Percentiles rank a stretch among this genome's conserved stretches.
Evolutionary conservation across 1,284 basidiomycete species (phyloP).

Genomic region (Cerrena zonata): DNA sequence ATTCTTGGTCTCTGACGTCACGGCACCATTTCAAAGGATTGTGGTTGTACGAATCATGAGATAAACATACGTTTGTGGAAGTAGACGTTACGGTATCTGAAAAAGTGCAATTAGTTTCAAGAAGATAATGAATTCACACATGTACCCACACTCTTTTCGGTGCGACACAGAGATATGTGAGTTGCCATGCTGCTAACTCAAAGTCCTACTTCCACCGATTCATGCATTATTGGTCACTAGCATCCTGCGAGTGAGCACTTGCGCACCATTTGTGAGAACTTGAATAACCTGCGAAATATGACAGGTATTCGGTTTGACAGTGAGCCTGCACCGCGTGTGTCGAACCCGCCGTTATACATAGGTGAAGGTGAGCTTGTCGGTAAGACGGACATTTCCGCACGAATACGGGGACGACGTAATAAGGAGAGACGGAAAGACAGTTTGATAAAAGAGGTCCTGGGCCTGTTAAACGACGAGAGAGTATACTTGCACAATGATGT

Average conservation of each 20-base stretch:
- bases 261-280: slow-evolving; percentile 81
- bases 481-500: neutral
- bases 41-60: neutral
- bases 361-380: slow-evolving; percentile 43
- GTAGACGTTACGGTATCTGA: slow-evolving; percentile 83
- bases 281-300: slow-evolving; percentile 70
- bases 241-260: neutral
- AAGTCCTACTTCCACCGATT: slow-evolving; percentile 78
- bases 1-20: slow-evolving; percentile 83
- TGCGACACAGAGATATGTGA: slow-evolving; percentile 85
- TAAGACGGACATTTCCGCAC: slow-evolving; percentile 54
- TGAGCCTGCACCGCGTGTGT: slow-evolving; percentile 21
- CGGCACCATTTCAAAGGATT: neutral
- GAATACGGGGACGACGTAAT: slow-evolving; percentile 36
- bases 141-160: slow-evolving; percentile 80
- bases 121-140: slow-evolving; percentile 9
- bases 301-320: slow-evolving; percentile 61
- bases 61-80: slow-evolving; percentile 77
- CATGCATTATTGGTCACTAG: slow-evolving; percentile 5
- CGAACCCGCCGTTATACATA: slow-evolving; percentile 30
- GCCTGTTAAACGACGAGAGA: neutral
- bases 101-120: slow-evolving; percentile 10
- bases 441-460: neutral
- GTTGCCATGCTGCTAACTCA: slow-evolving; percentile 88
- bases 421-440: slow-evolving; percentile 21